phyloP scores from a whole-genome alignment of 2,329 filamentous ascomycete species.

The Leptosphaerulina australis region DNA sequence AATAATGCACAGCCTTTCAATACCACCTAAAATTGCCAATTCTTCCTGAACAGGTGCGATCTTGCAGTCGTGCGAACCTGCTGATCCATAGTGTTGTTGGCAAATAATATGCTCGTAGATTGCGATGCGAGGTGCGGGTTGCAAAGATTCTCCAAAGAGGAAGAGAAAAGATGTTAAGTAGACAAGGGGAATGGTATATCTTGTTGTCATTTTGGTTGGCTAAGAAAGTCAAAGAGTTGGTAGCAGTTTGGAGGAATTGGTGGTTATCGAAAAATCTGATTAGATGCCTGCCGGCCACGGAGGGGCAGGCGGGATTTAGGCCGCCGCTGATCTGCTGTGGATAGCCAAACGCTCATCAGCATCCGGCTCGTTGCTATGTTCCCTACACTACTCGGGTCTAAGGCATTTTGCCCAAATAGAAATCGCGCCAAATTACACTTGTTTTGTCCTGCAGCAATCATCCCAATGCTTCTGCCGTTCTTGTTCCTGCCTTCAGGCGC shows the following conservation, averaged over 20 bases:
- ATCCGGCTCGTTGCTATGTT: too few species aligned
- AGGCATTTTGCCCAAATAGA: too few species aligned
- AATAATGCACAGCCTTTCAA: slow-evolving; percentile 26
- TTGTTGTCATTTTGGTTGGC: slow-evolving; percentile 8
- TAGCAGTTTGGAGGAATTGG: neutral
- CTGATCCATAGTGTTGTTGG: slow-evolving; percentile 15
- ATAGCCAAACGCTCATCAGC: too few species aligned
- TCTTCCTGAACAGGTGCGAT: slow-evolving; percentile 25
- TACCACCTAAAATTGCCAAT: slow-evolving; percentile 21
- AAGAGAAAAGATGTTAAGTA: slow-evolving; percentile 29
- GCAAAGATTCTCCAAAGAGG: slow-evolving; percentile 27
- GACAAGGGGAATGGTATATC: slow-evolving; percentile 19
- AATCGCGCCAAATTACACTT: too few species aligned
- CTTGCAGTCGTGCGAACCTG: slow-evolving; percentile 21
- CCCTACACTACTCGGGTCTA: too few species aligned
- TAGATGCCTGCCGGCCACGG: neutral
- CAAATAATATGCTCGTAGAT: slow-evolving; percentile 30
- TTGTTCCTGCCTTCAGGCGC: too few species aligned
- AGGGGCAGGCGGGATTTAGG: slow-evolving; percentile 3
- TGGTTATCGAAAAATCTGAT: slow-evolving; percentile 14
- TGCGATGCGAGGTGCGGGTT: slow-evolving; percentile 27
- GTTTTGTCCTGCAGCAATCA: too few species aligned
- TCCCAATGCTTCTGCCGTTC: too few species aligned
- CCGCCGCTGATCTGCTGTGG: neutral
- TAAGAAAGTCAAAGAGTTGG: neutral